A percentile compares a stretch with the other conserved stretches of the same genome.
Evolutionary conservation across 805 yeast genomes (phyloP).

Genomic region (Kodamaea kakaduensis): DNA sequence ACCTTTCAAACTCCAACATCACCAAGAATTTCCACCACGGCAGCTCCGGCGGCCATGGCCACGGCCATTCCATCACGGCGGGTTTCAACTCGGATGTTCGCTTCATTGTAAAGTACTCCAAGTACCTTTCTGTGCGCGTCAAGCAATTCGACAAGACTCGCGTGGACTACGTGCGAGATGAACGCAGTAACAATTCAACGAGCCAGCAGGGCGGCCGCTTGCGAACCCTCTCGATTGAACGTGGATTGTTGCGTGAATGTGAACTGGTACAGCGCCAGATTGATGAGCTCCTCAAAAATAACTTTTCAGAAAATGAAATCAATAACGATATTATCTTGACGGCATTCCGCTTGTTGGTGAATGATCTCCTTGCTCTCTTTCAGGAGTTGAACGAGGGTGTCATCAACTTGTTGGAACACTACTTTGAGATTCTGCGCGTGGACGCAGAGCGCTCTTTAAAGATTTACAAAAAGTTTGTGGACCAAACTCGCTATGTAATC

Average conservation of each 20-base stretch:
- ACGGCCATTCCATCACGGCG: constrained; percentile 4
- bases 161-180: constrained; percentile 77
- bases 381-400: constrained; percentile 95
- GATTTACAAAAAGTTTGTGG: constrained; percentile 81
- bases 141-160: constrained; percentile 61
- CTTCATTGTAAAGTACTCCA: constrained; percentile 61
- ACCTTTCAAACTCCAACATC: constrained; percentile 35
- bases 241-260: constrained; percentile 78
- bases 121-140: constrained; percentile 66
- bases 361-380: constrained; percentile 79
- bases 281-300: constrained; percentile 67
- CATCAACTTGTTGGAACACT: constrained; percentile 87
- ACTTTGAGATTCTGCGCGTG: constrained; percentile 81
- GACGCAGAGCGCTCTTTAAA: constrained; percentile 87
- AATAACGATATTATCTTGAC: constrained; percentile 80
- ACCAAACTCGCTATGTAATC: constrained; percentile 82
- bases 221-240: constrained; percentile 61
- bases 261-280: constrained; percentile 84
- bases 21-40: constrained; percentile 35
- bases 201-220: constrained; percentile 56
- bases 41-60: constrained; percentile 18
- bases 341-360: constrained; percentile 84
- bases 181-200: constrained; percentile 44
- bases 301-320: constrained; percentile 73
- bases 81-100: constrained; percentile 45